Evolutionary conservation across 352 stramenopile species (phyloP), one percentile per base, ranked within the genome.

Genomic region (Aphanomyces cochlioides): DNA sequence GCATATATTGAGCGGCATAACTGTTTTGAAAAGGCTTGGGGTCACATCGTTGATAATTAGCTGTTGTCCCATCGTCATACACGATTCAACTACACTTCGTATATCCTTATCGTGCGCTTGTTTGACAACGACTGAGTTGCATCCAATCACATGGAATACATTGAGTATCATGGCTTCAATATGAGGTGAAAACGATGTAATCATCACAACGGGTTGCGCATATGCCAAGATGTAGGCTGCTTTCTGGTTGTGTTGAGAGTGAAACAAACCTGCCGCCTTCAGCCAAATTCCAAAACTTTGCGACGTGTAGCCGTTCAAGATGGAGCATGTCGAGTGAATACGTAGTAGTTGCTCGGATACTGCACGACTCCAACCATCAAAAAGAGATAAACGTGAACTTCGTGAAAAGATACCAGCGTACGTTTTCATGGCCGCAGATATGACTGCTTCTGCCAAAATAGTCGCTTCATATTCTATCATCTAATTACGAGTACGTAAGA

Each of bases 391-490:
- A 0, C 78, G 68, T n/a, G 76, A 63, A 0, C 8, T 17, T 5
- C 48, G 21, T 28, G 73, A 41, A 38, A 84, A 73, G 8, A 48
- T 37, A 5, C 72, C 61, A 0, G 58, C 72, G 21, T 90, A 91
- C 0, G 73, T 69, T 7, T 90, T 28, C 0, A 78, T 37, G 8
- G 74, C 80, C 57, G 83, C 81, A 1, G 73, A 68, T 1, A 93
- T 37, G 6, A 90, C 72, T 0, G 82, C 78, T 40, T 90, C 64
- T 5, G 12, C 64, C 19, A 70, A 5, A 3, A 70, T 17, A n/a
- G 54, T 54, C 3, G 64, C 37, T 36, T 70, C 64, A n/a, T 56
- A 56, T 37, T 70, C 64, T 6, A 70, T 7, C 64, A 70, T 70
- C 64, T 70, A 70, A 5, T n/a, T 34, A 5, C 15, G 28, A 28